These are phyloP conservation scores for Scenedesmus sp. DNA, from an alignment of 163 green algal genomes.

Conservation along the genomic window DNA sequence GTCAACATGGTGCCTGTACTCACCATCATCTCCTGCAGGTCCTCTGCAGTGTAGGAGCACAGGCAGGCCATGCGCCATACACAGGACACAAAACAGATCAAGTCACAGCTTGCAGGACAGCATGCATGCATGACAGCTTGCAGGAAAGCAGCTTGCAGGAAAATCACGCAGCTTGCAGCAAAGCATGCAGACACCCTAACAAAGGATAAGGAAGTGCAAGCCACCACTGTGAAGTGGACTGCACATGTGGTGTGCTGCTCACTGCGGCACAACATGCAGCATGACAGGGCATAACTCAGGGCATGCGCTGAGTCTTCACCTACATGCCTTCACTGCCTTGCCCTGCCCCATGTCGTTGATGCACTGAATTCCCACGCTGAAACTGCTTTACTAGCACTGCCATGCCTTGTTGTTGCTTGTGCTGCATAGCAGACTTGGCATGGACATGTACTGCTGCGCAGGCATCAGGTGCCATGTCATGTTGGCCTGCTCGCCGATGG, in stretches of 20 bases:
- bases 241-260: not conserved
- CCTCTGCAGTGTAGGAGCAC: constrained; percentile 52
- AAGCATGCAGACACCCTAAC: not conserved
- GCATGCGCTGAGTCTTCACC: not conserved
- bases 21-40: constrained; percentile 69
- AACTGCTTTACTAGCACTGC: no score
- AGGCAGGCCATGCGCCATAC: not conserved
- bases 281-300: not conserved
- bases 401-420: not conserved
- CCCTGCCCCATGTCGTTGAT: no score
- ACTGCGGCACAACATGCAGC: not conserved
- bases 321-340: no score
- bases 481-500: not conserved
- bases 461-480: not conserved
- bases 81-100: not conserved
- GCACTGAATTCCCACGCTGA: no score
- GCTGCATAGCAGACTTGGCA: not conserved
- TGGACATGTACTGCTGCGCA: not conserved
- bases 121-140: not conserved
- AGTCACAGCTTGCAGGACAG: not conserved
- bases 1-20: not conserved
- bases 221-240: no score
- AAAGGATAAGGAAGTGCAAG: not conserved
- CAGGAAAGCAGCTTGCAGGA: constrained; percentile 6
- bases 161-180: not conserved